Base-by-base conservation (phyloP, 805 yeast species). In the Candida fluviatilis region DNA sequence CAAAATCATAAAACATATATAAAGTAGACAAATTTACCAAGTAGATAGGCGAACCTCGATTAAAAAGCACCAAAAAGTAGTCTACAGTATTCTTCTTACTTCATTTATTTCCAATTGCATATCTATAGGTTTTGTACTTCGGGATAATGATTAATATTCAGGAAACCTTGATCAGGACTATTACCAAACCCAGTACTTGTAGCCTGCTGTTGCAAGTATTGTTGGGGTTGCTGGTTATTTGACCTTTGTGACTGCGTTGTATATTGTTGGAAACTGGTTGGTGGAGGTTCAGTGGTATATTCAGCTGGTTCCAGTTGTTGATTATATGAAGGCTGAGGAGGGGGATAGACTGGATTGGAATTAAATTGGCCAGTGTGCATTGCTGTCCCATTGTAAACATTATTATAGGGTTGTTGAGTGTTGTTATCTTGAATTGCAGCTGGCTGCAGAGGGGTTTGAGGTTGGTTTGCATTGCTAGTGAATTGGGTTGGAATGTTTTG, bases 121-220 rank as follows among this genome's bases (percentile, higher is more conserved):
- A n/a, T n/a, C 10, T 21, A 21, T 21, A 21, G 15, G 35, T 47
- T 50, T 34, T 50, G 47, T 1, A 60, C 59, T 21, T 52, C 55
- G 3, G 64, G 64, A 35, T 57, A 59, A 14, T 37, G 43, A 26
- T 52, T 51, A 13, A 58, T 50, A 36, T 58, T 59, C 62, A 53
- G 60, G 38, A 52, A 58, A 25, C 51, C 54, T 18, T 38, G 46
- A 16, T 36, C 32, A 27, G 23, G 28, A 25, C 49, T 50, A 42
- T 66, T 66, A 2, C 73, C 73, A 42, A 66, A 66, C 1, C 73
- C 73, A 15, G 57, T 50, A 37, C 70, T 65, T 0, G 73, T 67
- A 7, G 66, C 66, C 38, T 64, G 69, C 31, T 48, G 58, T 29
- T 41, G 51, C 23, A 43, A 37, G n/a, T 31, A 32, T 32, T 32